These are phyloP conservation scores for Stipa capillata DNA, from an alignment of 176 grass and related monocot genomes.

Conservation along the genomic window DNA sequence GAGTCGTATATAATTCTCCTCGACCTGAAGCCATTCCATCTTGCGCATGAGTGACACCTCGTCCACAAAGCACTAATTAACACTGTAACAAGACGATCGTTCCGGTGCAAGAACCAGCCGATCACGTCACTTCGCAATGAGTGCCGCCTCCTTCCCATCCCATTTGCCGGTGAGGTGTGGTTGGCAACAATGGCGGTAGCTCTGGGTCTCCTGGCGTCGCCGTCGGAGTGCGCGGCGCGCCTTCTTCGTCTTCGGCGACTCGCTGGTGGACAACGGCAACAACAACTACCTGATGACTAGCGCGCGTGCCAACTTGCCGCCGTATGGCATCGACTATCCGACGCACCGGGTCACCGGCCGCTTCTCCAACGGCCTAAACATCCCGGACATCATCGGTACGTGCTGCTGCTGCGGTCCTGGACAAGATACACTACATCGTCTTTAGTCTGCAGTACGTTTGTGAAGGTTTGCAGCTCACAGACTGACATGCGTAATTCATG, in stretches of 20 bases:
- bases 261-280: slow-evolving; percentile 70
- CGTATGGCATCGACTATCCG: slow-evolving; percentile 77
- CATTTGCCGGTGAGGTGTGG: too few relatives aligned
- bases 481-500: background rate
- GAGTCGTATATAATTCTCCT: background rate
- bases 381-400: slow-evolving; percentile 82
- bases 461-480: background rate
- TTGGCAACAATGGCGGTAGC: background rate
- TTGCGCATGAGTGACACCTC: background rate
- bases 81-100: background rate
- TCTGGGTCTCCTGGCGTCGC: background rate
- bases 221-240: slow-evolving; percentile 44
- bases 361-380: slow-evolving; percentile 83
- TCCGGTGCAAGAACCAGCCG: background rate
- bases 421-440: too few relatives aligned
- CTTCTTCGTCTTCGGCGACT: slow-evolving; percentile 83
- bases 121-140: background rate
- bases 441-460: too few relatives aligned
- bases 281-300: slow-evolving; percentile 36
- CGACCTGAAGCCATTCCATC: background rate
- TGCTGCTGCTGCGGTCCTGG: background rate
- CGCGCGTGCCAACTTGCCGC: slow-evolving; percentile 58
- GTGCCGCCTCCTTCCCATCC: too few relatives aligned
- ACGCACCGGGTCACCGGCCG: too few relatives aligned
- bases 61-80: too few relatives aligned